A percentile compares a stretch with the other conserved stretches of the same genome.
These are phyloP conservation scores for Haplosporangium sp. DNA, from an alignment of 371 early-diverging fungal species.

Conservation along the genomic window DNA sequence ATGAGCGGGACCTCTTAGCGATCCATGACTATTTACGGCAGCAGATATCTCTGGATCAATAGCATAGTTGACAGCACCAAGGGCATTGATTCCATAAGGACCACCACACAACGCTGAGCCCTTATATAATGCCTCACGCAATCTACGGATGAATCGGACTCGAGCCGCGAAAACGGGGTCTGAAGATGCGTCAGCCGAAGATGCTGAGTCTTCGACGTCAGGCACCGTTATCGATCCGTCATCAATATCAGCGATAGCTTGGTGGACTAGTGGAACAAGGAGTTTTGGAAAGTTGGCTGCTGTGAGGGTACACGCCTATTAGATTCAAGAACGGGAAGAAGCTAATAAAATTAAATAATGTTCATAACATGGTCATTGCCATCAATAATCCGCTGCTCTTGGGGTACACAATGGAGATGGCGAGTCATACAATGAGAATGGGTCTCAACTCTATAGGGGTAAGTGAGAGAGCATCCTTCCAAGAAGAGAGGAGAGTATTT, in stretches of 20 bases:
- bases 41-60: conserved; percentile 26
- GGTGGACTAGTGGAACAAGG: conserved; percentile 41
- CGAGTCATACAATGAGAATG: conserved; percentile 34
- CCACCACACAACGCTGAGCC: conserved; percentile 44
- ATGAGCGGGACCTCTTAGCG: conserved; percentile 24
- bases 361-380: neutral
- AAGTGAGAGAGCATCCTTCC: conserved; percentile 39
- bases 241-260: conserved; percentile 25
- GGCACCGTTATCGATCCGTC: conserved; percentile 19
- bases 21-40: conserved; percentile 32
- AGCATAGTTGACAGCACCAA: conserved; percentile 43
- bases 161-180: conserved; percentile 12
- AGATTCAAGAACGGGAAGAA: neutral
- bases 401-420: no score
- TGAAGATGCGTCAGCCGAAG: neutral
- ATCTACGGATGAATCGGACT: conserved; percentile 35
- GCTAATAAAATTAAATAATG: neutral
- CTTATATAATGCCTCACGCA: conserved; percentile 42
- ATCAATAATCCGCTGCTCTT: no score
- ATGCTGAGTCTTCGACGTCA: neutral
- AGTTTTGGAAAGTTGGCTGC: conserved; percentile 49
- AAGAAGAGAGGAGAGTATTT: conserved; percentile 29
- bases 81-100: conserved; percentile 50
- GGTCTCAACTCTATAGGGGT: conserved; percentile 35
- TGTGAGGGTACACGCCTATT: conserved; percentile 36